Percentiles rank a stretch among this genome's conserved stretches.
These are phyloP conservation scores for Cladorrhinum sp. DNA, from an alignment of 2,329 filamentous ascomycete species.

Conservation along the genomic window DNA sequence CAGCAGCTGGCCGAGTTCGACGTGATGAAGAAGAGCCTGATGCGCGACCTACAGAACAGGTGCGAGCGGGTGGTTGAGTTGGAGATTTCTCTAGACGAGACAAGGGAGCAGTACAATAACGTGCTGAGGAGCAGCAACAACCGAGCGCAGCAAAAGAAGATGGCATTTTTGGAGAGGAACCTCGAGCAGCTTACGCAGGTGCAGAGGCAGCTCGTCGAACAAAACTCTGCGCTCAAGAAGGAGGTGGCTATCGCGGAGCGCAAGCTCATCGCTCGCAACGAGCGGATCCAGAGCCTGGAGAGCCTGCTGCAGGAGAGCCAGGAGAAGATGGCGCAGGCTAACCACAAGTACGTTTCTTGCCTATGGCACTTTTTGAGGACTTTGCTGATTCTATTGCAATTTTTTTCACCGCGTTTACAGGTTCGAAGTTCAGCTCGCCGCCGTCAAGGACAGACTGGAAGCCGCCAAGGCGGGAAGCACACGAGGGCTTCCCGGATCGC, in stretches of 20 bases:
- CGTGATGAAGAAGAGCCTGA: conserved; percentile 99
- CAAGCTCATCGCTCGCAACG: conserved; percentile 93
- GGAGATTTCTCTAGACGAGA: conserved; percentile 96
- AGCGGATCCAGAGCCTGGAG: conserved; percentile 93
- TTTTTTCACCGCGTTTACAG: conserved; percentile 45
- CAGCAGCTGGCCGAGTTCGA: conserved; percentile 99
- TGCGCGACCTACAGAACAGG: conserved; percentile 97
- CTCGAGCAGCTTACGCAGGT: conserved; percentile 97
- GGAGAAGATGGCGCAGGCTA: conserved; percentile 95
- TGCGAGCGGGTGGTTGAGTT: conserved; percentile 98
- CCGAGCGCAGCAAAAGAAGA: conserved; percentile 99
- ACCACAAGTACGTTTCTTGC: conserved; percentile 74
- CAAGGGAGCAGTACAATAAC: conserved; percentile 98
- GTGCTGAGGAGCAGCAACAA: conserved; percentile 96
- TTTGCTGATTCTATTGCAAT: neutral
- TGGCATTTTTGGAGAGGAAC: conserved; percentile 98
- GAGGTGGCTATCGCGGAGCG: conserved; percentile 98
- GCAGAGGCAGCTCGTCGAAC: conserved; percentile 94
- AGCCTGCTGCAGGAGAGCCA: conserved; percentile 91
- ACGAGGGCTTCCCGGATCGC: conserved; percentile 66
- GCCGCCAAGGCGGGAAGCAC: conserved; percentile 90
- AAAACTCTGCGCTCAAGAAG: conserved; percentile 96
- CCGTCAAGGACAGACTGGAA: conserved; percentile 96
- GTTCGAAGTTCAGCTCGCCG: conserved; percentile 94
- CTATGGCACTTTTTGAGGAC: conserved; percentile 9